Conservation (phyloP, 371 early-diverging fungal species). For the Apophysomyces trapeziformis region DNA sequence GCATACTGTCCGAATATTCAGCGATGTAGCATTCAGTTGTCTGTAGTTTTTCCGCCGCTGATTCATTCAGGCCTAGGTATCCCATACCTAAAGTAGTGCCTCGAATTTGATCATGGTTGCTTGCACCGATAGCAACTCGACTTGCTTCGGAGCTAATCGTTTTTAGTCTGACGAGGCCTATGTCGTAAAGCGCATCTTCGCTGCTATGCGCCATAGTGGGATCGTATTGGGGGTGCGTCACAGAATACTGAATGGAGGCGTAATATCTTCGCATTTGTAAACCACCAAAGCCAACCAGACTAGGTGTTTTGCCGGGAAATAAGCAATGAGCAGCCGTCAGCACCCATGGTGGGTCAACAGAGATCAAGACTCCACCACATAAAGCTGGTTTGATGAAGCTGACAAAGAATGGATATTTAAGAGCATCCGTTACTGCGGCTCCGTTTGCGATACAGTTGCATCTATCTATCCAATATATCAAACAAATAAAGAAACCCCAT, state of each 20-base stretch:
- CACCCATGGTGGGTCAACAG: conserved; percentile 43
- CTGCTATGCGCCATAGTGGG: background rate
- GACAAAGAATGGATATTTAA: conserved; percentile 33
- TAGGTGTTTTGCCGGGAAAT: background rate
- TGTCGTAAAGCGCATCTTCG: conserved; percentile 24
- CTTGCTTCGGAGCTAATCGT: conserved; percentile 1
- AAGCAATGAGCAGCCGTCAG: conserved; percentile 44
- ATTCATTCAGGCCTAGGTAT: conserved; percentile 20
- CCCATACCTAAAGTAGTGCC: conserved; percentile 33
- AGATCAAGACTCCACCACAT: conserved; percentile 43
- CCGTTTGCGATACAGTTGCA: conserved; percentile 23
- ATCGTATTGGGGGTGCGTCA: conserved; percentile 10
- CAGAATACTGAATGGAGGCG: conserved; percentile 7
- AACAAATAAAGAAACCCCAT: background rate
- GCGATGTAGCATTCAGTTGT: conserved; percentile 9
- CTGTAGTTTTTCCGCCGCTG: conserved; percentile 21
- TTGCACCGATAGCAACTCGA: conserved; percentile 12
- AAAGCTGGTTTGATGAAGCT: conserved; percentile 26
- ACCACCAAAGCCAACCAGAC: background rate
- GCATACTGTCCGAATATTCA: conserved; percentile 8
- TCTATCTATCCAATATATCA: background rate
- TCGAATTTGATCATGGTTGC: background rate
- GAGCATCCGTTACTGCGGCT: conserved; percentile 16
- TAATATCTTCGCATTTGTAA: background rate
- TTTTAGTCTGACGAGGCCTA: conserved; percentile 20